phyloP scores from a whole-genome alignment of 2,329 filamentous ascomycete genomes.

The Talaromyces sp. region DNA sequence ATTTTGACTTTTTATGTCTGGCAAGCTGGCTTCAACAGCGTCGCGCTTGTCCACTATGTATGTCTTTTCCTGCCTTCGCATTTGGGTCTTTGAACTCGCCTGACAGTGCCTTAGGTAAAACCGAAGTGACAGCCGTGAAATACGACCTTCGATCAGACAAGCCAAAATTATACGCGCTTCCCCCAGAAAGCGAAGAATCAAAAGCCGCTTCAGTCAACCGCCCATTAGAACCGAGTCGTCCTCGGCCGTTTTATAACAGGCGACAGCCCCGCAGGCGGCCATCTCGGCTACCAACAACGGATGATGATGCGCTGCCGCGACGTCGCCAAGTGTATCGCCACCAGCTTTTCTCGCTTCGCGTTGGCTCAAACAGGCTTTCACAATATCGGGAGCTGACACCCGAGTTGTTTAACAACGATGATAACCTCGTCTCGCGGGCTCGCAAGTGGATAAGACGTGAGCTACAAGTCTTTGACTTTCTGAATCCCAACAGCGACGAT shows the following conservation, averaged over 20 bases:
- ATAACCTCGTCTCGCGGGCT: slow-evolving; percentile 68
- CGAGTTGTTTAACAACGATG: slow-evolving; percentile 56
- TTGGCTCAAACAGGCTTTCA: slow-evolving; percentile 75
- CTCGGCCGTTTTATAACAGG: background rate
- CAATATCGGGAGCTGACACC: slow-evolving; percentile 70
- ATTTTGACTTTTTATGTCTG: slow-evolving; percentile 83
- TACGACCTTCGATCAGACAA: slow-evolving; percentile 56
- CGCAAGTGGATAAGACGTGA: slow-evolving; percentile 79
- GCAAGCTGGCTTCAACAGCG: slow-evolving; percentile 72
- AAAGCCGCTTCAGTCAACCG: background rate
- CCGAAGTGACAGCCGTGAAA: slow-evolving; percentile 54
- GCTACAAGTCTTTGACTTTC: slow-evolving; percentile 73
- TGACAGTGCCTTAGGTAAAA: slow-evolving; percentile 38
- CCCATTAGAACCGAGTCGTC: background rate
- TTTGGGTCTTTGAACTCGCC: background rate
- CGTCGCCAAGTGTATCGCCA: slow-evolving; percentile 69
- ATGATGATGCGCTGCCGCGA: slow-evolving; percentile 46
- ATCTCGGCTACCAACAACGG: slow-evolving; percentile 13
- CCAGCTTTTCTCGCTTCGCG: slow-evolving; percentile 69
- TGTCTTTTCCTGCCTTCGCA: slow-evolving; percentile 11
- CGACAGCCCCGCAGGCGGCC: slow-evolving; percentile 12
- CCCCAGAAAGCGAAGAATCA: slow-evolving; percentile 20
- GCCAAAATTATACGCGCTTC: slow-evolving; percentile 56
- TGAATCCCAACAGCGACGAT: slow-evolving; percentile 40
- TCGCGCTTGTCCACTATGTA: slow-evolving; percentile 75